phyloP scores from a whole-genome alignment of 148 eudicot species.

The Rhododendron molle region DNA sequence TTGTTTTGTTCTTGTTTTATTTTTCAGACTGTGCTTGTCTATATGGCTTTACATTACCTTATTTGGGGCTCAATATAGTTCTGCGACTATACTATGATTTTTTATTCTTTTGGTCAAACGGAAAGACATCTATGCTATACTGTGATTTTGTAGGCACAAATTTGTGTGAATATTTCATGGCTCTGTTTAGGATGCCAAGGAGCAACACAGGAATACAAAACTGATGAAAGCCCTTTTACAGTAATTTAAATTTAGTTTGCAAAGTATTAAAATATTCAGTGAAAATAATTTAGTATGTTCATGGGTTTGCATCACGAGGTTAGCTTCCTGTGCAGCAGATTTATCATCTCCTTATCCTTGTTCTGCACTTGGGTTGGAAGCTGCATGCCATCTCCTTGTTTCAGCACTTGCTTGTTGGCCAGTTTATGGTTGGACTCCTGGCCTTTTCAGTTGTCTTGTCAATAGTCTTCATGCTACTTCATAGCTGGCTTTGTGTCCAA shows the following conservation, averaged over 20 bases:
- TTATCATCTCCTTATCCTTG: constrained; percentile 71
- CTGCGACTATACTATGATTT: neutral
- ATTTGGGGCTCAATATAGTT: neutral
- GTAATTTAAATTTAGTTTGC: constrained; percentile 26
- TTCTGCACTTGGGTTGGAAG: constrained; percentile 68
- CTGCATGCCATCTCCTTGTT: constrained; percentile 86
- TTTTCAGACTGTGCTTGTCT: neutral
- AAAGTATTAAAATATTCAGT: neutral
- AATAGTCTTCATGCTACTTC: constrained; percentile 86
- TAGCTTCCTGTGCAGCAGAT: constrained; percentile 77
- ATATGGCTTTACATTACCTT: neutral
- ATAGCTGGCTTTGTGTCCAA: constrained; percentile 76
- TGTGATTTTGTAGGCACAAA: neutral
- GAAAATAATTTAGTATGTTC: neutral
- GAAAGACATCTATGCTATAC: too few species aligned
- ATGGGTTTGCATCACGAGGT: constrained; percentile 70
- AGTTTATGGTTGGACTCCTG: constrained; percentile 88
- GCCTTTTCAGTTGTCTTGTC: constrained; percentile 77
- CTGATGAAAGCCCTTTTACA: constrained; percentile 76
- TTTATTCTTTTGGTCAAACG: too few species aligned
- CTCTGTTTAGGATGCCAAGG: constrained; percentile 66
- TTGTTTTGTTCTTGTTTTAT: neutral
- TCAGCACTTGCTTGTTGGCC: constrained; percentile 99
- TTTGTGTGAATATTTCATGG: constrained; percentile 1
- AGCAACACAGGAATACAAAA: constrained; percentile 91